Conservation (phyloP, 768 basidiomycete genomes). For the Boletus pseudopeckii region DNA sequence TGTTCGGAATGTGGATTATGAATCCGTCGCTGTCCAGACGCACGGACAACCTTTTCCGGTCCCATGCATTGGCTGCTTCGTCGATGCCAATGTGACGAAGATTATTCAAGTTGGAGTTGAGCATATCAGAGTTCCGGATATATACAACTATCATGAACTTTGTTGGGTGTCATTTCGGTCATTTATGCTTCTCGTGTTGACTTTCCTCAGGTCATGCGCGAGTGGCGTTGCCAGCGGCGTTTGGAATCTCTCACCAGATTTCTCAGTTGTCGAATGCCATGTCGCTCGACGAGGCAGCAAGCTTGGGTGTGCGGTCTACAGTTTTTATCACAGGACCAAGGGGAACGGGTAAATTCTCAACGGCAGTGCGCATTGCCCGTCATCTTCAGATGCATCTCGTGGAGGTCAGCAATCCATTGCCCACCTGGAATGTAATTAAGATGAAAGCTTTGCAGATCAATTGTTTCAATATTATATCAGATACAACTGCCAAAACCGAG, state of each 20-base stretch:
- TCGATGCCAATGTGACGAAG: constrained; percentile 69
- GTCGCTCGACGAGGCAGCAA: constrained; percentile 50
- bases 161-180: constrained; percentile 37
- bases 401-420: constrained; percentile 46
- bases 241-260: constrained; percentile 46
- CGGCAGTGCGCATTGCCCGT: constrained; percentile 52
- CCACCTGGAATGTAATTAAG: neutral
- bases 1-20: constrained; percentile 73
- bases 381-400: constrained; percentile 72
- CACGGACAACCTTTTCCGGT: constrained; percentile 49
- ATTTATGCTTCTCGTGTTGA: constrained; percentile 3
- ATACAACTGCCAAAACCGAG: constrained; percentile 73
- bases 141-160: constrained; percentile 44
- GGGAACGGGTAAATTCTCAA: constrained; percentile 79
- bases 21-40: constrained; percentile 41
- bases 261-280: constrained; percentile 58
- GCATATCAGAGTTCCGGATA: constrained; percentile 56
- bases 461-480: constrained; percentile 79
- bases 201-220: constrained; percentile 19
- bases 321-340: constrained; percentile 75
- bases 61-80: constrained; percentile 81
- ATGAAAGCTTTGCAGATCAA: constrained; percentile 56
- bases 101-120: constrained; percentile 81
- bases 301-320: constrained; percentile 63
- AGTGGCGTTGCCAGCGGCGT: constrained; percentile 4